These are phyloP conservation scores for Exophiala viscosa DNA, from an alignment of 2,329 filamentous ascomycete species.

Conservation along the genomic window DNA sequence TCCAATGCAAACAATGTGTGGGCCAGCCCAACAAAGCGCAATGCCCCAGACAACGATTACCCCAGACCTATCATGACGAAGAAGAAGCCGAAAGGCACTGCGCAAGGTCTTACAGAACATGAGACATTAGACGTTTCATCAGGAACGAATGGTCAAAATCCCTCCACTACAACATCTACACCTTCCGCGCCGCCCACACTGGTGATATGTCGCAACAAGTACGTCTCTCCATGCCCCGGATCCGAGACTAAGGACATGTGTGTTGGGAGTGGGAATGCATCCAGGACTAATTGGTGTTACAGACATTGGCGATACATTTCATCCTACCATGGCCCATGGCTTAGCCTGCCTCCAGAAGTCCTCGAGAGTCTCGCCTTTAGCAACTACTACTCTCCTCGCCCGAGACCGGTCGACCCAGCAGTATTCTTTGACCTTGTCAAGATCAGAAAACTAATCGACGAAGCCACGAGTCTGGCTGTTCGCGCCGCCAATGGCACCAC, in stretches of 20 bases:
- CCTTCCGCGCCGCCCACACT: conserved; percentile 46
- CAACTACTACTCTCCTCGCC: conserved; percentile 73
- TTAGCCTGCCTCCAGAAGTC: conserved; percentile 72
- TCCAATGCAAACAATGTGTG: not conserved
- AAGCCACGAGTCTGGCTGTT: conserved; percentile 72
- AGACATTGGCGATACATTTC: conserved; percentile 86
- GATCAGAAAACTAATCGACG: conserved; percentile 74
- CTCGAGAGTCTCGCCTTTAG: conserved; percentile 74
- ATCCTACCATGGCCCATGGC: conserved; percentile 78
- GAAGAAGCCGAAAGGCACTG: conserved; percentile 17
- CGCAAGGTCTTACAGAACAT: conserved; percentile 4
- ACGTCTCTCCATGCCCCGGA: conserved; percentile 28
- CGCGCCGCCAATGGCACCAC: conserved; percentile 71
- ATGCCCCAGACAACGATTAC: no score
- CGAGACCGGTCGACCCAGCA: conserved; percentile 72
- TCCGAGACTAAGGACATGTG: not conserved
- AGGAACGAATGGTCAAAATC: not conserved
- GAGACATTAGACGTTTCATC: not conserved
- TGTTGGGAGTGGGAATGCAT: not conserved
- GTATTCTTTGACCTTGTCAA: conserved; percentile 82
- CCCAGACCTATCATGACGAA: conserved; percentile 4
- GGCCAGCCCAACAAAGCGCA: no score
- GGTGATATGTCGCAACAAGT: conserved; percentile 67
- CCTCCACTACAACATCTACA: not conserved
- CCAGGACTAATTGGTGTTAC: conserved; percentile 12